Base-by-base conservation (phyloP, 352 stramenopile genomes). In the Pythium apleroticum region DNA sequence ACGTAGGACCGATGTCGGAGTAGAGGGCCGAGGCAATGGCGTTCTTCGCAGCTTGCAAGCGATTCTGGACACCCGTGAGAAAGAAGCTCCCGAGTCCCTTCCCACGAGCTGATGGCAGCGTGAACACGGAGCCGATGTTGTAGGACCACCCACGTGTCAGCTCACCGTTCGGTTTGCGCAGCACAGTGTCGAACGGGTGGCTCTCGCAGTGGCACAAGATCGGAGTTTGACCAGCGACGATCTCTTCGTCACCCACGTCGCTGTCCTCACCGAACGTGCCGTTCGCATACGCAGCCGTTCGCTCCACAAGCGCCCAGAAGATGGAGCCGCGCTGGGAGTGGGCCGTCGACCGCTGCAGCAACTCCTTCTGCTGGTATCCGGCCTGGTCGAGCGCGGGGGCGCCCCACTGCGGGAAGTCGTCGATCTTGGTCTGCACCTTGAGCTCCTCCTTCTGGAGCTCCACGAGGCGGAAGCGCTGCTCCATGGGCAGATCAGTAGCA, bases 51-150 rank as follows among this genome's bases (percentile, higher is more conserved):
- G 63, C 17, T 45, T 24, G 41, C 56, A 89, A 55, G 5, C 75
- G 65, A 35, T 66, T 68, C 3, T 75, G 69, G 15, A 91, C 57
- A 31, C 73, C 52, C 11, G 43, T 58, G 24, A 91, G 48, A 55
- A 90, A 89, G 52, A 82, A 73, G 2, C 63, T 69, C 5, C 75
- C 80, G 48, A 89, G 79, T 19, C 82, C 78, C 49, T 75, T 61
- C 17, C 75, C 76, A 22, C 80, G 80, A 22, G 77, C 58, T 46
- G 69, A 50, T 11, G 80, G 80, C 9, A 87, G 69, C 22, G 82
- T 91, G 68, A 88, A 91, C 17, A 91, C 80, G 4, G 82, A 89
- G 27, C 76, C 80, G 30, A 89, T 83, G 39, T 89, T 77, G 59
- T 86, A 66, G 25, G 80, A 87, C 52, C 74, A 79, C 12, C 82